Conservation (phyloP, 1,284 basidiomycete genomes). For the Sphaerobolus stellatus region DNA sequence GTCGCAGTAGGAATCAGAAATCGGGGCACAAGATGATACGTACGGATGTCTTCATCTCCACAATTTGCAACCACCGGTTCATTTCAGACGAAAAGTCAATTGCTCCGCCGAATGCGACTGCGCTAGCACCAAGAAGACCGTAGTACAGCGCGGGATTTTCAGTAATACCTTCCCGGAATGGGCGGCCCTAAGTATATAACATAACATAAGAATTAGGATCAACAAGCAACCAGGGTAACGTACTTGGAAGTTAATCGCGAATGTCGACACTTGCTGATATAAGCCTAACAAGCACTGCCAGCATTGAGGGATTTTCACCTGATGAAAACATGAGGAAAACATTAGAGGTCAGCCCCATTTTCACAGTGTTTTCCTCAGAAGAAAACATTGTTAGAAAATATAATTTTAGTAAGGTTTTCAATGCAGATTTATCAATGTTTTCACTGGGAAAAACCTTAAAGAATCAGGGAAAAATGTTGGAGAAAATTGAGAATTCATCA, state of each 20-base stretch:
- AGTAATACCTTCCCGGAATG: constrained; percentile 93
- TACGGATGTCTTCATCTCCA: constrained; percentile 73
- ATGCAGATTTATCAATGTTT: no score
- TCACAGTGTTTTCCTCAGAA: no score
- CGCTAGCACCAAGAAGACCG: constrained; percentile 82
- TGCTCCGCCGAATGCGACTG: constrained; percentile 90
- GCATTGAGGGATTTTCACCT: constrained; percentile 92
- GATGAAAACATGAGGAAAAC: no score
- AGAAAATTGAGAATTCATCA: no score
- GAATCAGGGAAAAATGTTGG: no score
- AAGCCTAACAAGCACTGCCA: constrained; percentile 88
- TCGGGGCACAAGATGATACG: neutral
- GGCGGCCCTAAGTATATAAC: constrained; percentile 66
- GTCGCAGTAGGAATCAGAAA: constrained; percentile 31
- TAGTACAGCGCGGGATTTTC: constrained; percentile 92
- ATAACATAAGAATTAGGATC: neutral
- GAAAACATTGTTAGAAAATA: no score
- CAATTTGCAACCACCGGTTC: constrained; percentile 96
- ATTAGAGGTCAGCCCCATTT: no score
- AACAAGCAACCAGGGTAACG: constrained; percentile 11
- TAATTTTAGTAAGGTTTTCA: no score
- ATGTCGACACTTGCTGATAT: constrained; percentile 94
- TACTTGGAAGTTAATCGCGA: constrained; percentile 94
- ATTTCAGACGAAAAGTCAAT: constrained; percentile 94
- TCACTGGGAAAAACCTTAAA: no score